A percentile compares a stretch with the other conserved stretches of the same genome.
Conservation (phyloP, 208 protist genomes). For the Wallacemonas rigidus region DNA sequence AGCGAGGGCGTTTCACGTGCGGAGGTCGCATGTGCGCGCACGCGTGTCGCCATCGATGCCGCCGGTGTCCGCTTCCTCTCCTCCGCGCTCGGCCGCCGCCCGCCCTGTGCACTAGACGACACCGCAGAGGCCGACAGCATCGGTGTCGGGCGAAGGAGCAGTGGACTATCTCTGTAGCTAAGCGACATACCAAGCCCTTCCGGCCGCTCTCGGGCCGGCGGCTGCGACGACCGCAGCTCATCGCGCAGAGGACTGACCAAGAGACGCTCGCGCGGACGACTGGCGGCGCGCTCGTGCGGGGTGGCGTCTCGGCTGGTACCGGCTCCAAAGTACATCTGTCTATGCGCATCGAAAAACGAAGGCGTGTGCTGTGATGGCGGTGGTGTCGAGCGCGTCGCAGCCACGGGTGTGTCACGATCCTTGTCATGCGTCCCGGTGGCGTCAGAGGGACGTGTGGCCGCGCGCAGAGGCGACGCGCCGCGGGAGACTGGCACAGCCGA, state of each 20-base stretch:
- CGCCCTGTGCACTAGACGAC: background rate
- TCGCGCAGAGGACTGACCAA: constrained; percentile 10
- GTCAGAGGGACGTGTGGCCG: background rate
- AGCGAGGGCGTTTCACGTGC: background rate
- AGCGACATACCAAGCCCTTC: background rate
- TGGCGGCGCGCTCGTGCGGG: background rate
- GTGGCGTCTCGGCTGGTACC: background rate
- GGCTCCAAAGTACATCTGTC: constrained; percentile 17
- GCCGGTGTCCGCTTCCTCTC: too few relatives aligned
- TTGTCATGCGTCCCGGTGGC: too few relatives aligned
- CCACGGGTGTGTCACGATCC: too few relatives aligned
- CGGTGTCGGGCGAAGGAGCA: background rate
- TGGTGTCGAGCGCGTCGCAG: too few relatives aligned
- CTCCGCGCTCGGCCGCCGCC: background rate
- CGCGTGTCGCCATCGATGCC: too few relatives aligned
- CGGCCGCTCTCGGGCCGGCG: background rate
- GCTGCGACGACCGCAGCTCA: background rate
- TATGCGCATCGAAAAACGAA: constrained; percentile 11
- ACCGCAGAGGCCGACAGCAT: background rate
- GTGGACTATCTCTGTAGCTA: background rate
- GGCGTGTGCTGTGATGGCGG: background rate
- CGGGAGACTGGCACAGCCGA: background rate
- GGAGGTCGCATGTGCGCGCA: too few relatives aligned
- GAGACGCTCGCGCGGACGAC: constrained; percentile 2
- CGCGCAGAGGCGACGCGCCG: background rate